phyloP scores from a whole-genome alignment of 768 basidiomycete genomes.

The Rhodosporidiobolus sp. region DNA sequence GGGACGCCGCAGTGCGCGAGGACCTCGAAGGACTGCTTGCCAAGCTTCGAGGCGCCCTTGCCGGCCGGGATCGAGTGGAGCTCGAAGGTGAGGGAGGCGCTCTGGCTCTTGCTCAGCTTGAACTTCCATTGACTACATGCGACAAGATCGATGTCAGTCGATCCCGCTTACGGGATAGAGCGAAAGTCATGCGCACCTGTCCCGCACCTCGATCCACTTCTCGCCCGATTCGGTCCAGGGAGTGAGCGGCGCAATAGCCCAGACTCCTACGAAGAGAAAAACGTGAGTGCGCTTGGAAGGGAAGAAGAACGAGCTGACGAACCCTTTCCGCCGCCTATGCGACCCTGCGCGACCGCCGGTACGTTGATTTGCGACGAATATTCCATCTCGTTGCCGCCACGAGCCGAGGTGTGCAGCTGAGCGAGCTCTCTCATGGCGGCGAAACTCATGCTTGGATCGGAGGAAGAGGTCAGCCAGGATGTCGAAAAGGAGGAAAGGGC shows the following conservation, averaged over 20 bases:
- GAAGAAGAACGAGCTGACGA: neutral
- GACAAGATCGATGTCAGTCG: too few species aligned
- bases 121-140: constrained; percentile 30
- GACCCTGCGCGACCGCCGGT: constrained; percentile 26
- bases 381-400: neutral
- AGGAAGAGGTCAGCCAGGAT: neutral
- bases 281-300: too few species aligned
- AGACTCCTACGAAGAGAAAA: constrained; percentile 17
- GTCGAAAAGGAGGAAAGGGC: neutral
- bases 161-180: neutral
- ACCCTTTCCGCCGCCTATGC: constrained; percentile 28
- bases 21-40: constrained; percentile 36
- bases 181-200: constrained; percentile 1
- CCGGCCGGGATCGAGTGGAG: constrained; percentile 20
- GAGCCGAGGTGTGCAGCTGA: neutral
- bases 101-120: constrained; percentile 13
- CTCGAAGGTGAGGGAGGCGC: constrained; percentile 15
- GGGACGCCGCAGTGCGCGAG: constrained; percentile 32
- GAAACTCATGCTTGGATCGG: neutral
- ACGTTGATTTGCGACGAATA: neutral
- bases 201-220: constrained; percentile 32
- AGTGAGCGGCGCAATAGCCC: constrained; percentile 5
- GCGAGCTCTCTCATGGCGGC: constrained; percentile 15
- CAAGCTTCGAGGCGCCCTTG: neutral
- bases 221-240: neutral